Percentiles rank a stretch among this genome's conserved stretches.
Conservation (phyloP, 2,329 filamentous ascomycete genomes). For the Bimuria novae-zelandiae region DNA sequence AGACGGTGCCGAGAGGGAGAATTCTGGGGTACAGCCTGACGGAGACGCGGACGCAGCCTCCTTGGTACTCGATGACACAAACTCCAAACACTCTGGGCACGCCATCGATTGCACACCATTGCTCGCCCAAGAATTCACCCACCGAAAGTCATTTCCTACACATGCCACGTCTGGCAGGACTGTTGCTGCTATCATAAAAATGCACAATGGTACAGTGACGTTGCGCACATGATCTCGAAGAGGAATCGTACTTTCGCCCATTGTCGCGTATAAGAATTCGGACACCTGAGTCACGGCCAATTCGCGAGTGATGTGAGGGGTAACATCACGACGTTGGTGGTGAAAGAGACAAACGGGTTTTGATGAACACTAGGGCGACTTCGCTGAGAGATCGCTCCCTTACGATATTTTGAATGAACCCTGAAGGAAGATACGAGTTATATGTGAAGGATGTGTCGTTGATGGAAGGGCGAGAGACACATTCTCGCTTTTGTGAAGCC, state of each 20-base stretch:
- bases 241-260: constrained; percentile 32
- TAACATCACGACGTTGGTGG: constrained; percentile 21
- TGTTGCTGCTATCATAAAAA: constrained; percentile 27
- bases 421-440: no score
- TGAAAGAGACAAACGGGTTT: constrained; percentile 21
- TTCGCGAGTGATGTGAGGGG: constrained; percentile 27
- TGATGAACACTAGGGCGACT: constrained; percentile 22
- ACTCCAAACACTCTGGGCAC: constrained; percentile 18
- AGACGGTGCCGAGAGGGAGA: no score
- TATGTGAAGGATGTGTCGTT: no score
- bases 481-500: no score
- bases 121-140: constrained; percentile 28
- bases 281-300: no score
- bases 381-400: constrained; percentile 1
- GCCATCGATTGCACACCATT: constrained; percentile 29
- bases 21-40: no score
- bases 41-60: no score
- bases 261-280: constrained; percentile 31
- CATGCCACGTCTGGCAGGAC: constrained; percentile 34
- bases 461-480: no score
- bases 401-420: not conserved
- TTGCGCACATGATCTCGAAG: constrained; percentile 23
- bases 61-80: no score
- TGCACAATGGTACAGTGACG: constrained; percentile 25
- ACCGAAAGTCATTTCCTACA: constrained; percentile 33